Evolutionary conservation across 2,329 filamentous ascomycete genomes (phyloP).

Genomic region (Endoconidiophora polonica): DNA sequence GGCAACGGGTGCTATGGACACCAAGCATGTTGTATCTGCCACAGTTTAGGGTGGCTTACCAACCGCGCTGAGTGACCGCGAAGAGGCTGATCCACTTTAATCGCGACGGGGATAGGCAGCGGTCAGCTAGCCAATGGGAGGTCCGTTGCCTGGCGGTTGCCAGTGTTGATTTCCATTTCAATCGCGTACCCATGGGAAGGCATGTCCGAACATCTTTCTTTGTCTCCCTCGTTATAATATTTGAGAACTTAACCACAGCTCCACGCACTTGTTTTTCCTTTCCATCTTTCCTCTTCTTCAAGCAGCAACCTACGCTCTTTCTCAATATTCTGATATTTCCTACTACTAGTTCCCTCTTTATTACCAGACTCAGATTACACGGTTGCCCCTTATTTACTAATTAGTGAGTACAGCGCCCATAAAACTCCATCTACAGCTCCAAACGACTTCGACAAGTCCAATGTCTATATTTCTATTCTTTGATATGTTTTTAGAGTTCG

Average conservation of each 20-base stretch:
- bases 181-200: slow-evolving; percentile 13
- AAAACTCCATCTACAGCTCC: not conserved
- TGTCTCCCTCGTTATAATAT: slow-evolving; percentile 11
- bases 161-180: slow-evolving; percentile 27
- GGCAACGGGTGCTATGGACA: not conserved
- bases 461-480: no score
- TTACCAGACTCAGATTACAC: slow-evolving; percentile 2
- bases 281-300: slow-evolving; percentile 9
- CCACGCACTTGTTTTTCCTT: slow-evolving; percentile 9
- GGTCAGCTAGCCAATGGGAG: slow-evolving; percentile 25
- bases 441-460: no score
- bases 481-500: no score
- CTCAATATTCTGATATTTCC: not conserved
- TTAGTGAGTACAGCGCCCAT: not conserved
- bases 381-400: not conserved
- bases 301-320: not conserved
- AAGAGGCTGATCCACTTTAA: slow-evolving; percentile 10
- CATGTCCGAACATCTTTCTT: slow-evolving; percentile 13
- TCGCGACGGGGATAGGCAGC: slow-evolving; percentile 9
- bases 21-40: not conserved
- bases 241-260: slow-evolving; percentile 11
- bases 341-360: slow-evolving; percentile 2
- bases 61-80: slow-evolving; percentile 1
- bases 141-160: slow-evolving; percentile 40
- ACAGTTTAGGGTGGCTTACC: slow-evolving; percentile 6